These are phyloP conservation scores for Neostapfia colusana DNA, from an alignment of 176 grass and related monocot species.

Conservation along the genomic window DNA sequence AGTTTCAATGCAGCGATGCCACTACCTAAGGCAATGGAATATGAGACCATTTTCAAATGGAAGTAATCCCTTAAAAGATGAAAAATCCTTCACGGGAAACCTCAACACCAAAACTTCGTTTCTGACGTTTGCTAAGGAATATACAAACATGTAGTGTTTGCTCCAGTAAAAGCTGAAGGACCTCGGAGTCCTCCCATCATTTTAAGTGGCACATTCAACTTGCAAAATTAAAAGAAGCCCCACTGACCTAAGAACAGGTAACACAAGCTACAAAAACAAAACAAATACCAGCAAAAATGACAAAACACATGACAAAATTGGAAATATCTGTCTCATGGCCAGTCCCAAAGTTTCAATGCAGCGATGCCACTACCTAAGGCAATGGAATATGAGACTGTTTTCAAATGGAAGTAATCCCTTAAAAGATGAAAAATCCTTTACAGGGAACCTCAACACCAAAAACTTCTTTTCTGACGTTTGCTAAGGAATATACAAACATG, in stretches of 20 bases:
- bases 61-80: slow-evolving; percentile 43
- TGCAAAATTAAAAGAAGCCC: not conserved
- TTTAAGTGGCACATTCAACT: not conserved
- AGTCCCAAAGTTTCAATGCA: too few relatives aligned
- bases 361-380: too few relatives aligned
- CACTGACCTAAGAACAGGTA: too few relatives aligned
- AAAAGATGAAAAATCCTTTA: not conserved
- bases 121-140: slow-evolving; percentile 57
- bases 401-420: slow-evolving; percentile 37
- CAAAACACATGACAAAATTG: too few relatives aligned
- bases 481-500: slow-evolving; percentile 59
- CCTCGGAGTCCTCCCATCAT: slow-evolving; percentile 56
- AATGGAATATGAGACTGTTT: slow-evolving; percentile 60
- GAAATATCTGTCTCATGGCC: too few relatives aligned
- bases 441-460: slow-evolving; percentile 42
- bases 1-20: slow-evolving; percentile 53
- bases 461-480: slow-evolving; percentile 51
- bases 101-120: slow-evolving; percentile 45
- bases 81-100: too few relatives aligned
- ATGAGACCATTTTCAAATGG: slow-evolving; percentile 57
- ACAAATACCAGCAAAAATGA: too few relatives aligned
- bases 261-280: too few relatives aligned
- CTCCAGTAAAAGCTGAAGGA: slow-evolving; percentile 38
- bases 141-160: slow-evolving; percentile 56
- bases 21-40: slow-evolving; percentile 62